Percentiles rank a stretch among this genome's conserved stretches.
Evolutionary conservation across 2,329 filamentous ascomycete genomes (phyloP).

Genomic region (Daldinia sp.): DNA sequence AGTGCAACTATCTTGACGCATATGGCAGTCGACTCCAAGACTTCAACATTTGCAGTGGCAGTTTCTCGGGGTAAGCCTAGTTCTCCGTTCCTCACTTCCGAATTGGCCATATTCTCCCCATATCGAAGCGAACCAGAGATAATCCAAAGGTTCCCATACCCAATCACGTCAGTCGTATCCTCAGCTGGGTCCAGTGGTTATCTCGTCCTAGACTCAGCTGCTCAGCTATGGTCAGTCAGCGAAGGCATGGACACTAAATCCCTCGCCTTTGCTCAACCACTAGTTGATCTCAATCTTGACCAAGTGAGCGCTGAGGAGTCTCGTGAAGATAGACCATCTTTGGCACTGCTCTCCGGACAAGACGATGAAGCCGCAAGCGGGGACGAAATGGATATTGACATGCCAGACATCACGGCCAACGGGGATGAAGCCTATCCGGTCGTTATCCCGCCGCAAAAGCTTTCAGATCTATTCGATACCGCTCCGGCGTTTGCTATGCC

Average conservation of each 20-base stretch:
- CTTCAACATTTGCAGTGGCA: conserved; percentile 72
- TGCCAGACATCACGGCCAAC: conserved; percentile 56
- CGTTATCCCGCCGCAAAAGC: conserved; percentile 72
- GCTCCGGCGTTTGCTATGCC: conserved; percentile 74
- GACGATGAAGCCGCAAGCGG: conserved; percentile 53
- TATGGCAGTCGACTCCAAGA: conserved; percentile 74
- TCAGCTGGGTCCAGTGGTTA: conserved; percentile 74
- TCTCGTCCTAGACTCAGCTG: conserved; percentile 76
- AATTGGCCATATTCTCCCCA: conserved; percentile 73
- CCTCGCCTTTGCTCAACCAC: conserved; percentile 61
- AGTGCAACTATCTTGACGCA: conserved; percentile 61
- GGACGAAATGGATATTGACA: conserved; percentile 57
- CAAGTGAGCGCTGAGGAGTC: conserved; percentile 43
- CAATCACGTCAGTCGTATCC: conserved; percentile 73
- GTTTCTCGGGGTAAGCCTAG: conserved; percentile 49
- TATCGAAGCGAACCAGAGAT: conserved; percentile 67
- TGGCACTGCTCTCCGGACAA: conserved; percentile 49
- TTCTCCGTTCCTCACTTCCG: conserved; percentile 56
- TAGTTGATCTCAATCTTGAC: conserved; percentile 62
- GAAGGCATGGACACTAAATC: conserved; percentile 66
- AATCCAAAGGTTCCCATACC: conserved; percentile 62
- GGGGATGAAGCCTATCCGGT: conserved; percentile 63
- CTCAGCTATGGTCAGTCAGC: conserved; percentile 71
- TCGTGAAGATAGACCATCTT: conserved; percentile 42
- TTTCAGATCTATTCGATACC: conserved; percentile 75